Base-by-base conservation (phyloP, 176 grass and related monocot species). In the Zoysia pacifica region DNA sequence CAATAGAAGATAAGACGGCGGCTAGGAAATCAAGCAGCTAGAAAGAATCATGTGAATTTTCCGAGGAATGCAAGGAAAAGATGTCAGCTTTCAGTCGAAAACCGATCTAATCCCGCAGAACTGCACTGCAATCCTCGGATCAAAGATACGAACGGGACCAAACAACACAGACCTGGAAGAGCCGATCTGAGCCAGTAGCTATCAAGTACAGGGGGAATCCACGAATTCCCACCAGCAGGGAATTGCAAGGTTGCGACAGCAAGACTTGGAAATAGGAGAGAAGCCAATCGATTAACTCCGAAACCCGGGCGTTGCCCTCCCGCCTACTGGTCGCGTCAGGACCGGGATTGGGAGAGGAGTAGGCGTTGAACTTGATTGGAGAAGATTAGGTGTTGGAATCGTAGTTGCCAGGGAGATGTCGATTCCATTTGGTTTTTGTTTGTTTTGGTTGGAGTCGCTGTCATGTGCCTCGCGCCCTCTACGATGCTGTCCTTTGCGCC, bases 341-440 rank as follows among this genome's bases (percentile, higher is more conserved):
- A 28, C 35, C 45, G 55, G 55, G 56, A 65, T 65, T 51, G 37
- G 61, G 60, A 76, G 74, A 67, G 50, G 43, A 41, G 74, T 63
- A 38, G 42, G 16, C 16, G 62, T 64, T 37, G 62, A 64, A 64
- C 11, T 39, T 13, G 62, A 64, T 64, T 39, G 5, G 61, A 80
- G 51, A 62, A 51, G 58, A 54, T 75, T 77, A 36, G 52, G 82
- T 61, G 52, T 8, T n/a, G 52, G 81, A 69, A 83, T 83, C 62
- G 15, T 65, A 65, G 15, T 44, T 67, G 60, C 12, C 4, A 12
- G 37, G 11, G 69, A 73, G 69, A 74, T 12, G n/a, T 7, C 41
- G 19, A 69, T 69, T 11, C 46, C 40, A 79, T 79, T 11, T 69
- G 40, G 28, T 28, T 28, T 28, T 28, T 67, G 9, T 12, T 47